Base-by-base conservation (phyloP, 768 basidiomycete species). In the Dendrothele bispora region DNA sequence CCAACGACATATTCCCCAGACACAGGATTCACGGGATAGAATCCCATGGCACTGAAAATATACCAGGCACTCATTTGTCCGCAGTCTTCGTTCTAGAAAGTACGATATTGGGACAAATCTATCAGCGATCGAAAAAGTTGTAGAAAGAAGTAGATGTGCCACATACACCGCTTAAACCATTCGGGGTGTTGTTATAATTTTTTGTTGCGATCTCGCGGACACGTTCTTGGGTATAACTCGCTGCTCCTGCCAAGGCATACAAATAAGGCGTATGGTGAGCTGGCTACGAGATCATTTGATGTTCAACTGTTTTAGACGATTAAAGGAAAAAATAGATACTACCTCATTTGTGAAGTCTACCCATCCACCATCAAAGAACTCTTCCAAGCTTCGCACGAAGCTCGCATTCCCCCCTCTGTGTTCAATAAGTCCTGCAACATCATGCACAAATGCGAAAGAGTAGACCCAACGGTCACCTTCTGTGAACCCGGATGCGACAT, bases 41-140 rank as follows among this genome's bases (percentile, higher is more conserved):
- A 88, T 1, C 90, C 89, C 64, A 93, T 73, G 0, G 88, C 81
- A 41, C 81, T 84, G 67, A 90, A 91, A 12, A 91, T 74, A 55
- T 84, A 91, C 90, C 90, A 92, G 1, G 89, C 86, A 56, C 86
- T 88, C 90, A 92, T 92, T 61, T 93, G 90, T 1, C 90, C 89
- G 53, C 89, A 91, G 59, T 93, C 90, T 61, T 93, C 90, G 55
- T 92, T 93, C 85, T 90, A 50, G 21, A 46, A 8, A n/a, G n/a
- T n/a, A n/a, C n/a, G n/a, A n/a, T n/a, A n/a, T n/a, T n/a, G n/a
- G n/a, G n/a, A 45, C 7, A 5, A 42, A 37, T 44, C 20, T 17
- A 27, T 24, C 18, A 14, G 21, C 29, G 42, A 36, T 20, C 28
- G 3, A 1, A 43, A n/a, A n/a, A n/a, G n/a, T n/a, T 18, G 43